phyloP scores from a whole-genome alignment of 345 rosid species.

The Eucalyptus sp. region DNA sequence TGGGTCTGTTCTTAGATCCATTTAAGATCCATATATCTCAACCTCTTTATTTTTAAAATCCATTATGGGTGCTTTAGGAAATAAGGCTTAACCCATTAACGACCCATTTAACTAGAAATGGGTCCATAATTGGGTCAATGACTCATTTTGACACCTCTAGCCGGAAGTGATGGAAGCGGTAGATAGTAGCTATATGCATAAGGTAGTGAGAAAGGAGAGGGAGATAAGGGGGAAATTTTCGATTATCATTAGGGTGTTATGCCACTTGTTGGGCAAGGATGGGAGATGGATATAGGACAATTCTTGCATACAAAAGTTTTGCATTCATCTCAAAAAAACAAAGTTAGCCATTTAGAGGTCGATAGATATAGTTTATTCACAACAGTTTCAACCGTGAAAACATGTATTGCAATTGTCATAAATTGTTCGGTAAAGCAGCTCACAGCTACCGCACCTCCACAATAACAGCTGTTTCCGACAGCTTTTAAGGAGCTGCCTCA shows the following conservation, averaged over 20 bases:
- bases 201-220: background rate
- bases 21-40: too few relatives aligned
- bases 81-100: too few relatives aligned
- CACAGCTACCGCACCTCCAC: background rate
- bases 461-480: background rate
- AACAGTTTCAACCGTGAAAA: background rate
- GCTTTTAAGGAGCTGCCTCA: background rate
- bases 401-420: background rate
- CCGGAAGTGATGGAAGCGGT: background rate
- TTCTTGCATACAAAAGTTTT: too few relatives aligned
- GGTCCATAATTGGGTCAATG: too few relatives aligned
- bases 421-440: background rate
- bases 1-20: too few relatives aligned
- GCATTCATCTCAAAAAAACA: too few relatives aligned
- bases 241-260: background rate
- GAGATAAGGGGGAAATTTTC: background rate
- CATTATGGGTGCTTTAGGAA: too few relatives aligned
- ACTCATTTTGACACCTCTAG: background rate
- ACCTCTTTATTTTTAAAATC: too few relatives aligned
- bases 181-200: background rate
- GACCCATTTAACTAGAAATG: too few relatives aligned
- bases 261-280: background rate
- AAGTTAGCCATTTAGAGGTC: background rate
- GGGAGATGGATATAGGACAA: background rate
- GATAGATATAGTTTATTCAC: rapidly evolving